Base-by-base conservation (phyloP, 306 rosid species). In the Cucumis hystrix region DNA sequence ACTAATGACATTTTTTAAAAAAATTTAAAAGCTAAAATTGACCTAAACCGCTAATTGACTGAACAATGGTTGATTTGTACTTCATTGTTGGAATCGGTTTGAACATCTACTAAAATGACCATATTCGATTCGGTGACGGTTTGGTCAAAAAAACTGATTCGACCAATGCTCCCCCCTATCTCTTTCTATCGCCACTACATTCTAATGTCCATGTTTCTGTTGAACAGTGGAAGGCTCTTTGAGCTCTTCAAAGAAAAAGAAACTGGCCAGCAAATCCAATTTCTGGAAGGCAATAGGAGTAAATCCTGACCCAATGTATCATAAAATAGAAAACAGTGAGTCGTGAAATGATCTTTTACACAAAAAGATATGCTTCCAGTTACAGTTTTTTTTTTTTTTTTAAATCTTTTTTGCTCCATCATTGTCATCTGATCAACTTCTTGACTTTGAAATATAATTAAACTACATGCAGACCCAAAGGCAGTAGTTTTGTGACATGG, bases 211-310 rank as follows among this genome's bases (percentile, higher is more conserved):
- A 40, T 55, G 17, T 49, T 47, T 43, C 23, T 68, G 75, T 51
- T 76, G n/a, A 79, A n/a, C 80, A 91, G 95, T 90, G 56, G 97
- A 94, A 89, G 97, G 98, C 80, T 91, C 91, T 79, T 83, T 91
- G 81, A 94, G 97, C 40, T 85, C 94, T 28, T 82, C 89, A 49
- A 94, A 85, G 88, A 62, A 81, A 75, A 70, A 86, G 58, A 66
- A 74, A 64, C 91, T 81, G 87, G 78, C 79, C 59, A 79, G 81
- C 84, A 83, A 83, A 79, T 69, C 71, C 45, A 87, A 57, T 76
- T 78, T 71, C 80, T 65, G 30, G 12, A 78, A 69, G 79, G 75
- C 64, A 68, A 33, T 43, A 17, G 79, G 52, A 77, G 73, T 30
- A 37, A 80, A 76, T 85, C 59, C 86, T 39, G 62, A 63, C 49